Evolutionary conservation across 1,284 basidiomycete species (phyloP), one percentile per base, ranked within the genome.

Genomic region (Ceratobasidium sp.): DNA sequence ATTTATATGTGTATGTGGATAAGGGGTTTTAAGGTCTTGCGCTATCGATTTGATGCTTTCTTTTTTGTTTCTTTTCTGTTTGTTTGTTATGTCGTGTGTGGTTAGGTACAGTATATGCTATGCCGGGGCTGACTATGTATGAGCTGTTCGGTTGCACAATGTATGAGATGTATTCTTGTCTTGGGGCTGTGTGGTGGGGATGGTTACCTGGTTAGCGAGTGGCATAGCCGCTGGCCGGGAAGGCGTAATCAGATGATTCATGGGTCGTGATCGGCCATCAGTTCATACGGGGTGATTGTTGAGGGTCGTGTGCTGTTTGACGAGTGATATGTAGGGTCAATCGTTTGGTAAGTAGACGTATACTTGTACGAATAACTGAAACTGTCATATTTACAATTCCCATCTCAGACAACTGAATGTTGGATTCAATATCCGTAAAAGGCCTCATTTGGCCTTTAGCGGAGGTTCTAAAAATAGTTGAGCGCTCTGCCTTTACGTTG

Each of bases 401-500:
- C 2, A 23, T 2, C 23, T 57, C 54, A 57, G 54, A 23, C 26
- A 33, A 33, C 33, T 57, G 23, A n/a, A 23, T 23, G 54, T 6
- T n/a, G n/a, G 48, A 23, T 6, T 26, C 42, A n/a, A 44, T 64
- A 23, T 23, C 61, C 61, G 15, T 4, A 42, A 62, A 40, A 33
- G 40, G 38, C 17, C 6, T 6, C 6, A 28, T 59, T 4, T 5
- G 9, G 20, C 9, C 23, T 33, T 33, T 4, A 33, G 33, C 33
- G 33, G 33, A 33, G 15, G 20, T 44, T 42, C 61, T 64, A 46
- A 64, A 64, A 64, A 64, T 64, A 64, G 9, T 12, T 20, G 26
- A 40, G 50, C 66, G 66, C 66, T 68, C 33, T 26, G 28, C 20
- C 23, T 33, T 33, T 40, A 38, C 28, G 23, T 40, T 68, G 50